Base-by-base conservation (phyloP, 2,329 filamentous ascomycete genomes). In the Neophaeococcomyces mojaviensis region DNA sequence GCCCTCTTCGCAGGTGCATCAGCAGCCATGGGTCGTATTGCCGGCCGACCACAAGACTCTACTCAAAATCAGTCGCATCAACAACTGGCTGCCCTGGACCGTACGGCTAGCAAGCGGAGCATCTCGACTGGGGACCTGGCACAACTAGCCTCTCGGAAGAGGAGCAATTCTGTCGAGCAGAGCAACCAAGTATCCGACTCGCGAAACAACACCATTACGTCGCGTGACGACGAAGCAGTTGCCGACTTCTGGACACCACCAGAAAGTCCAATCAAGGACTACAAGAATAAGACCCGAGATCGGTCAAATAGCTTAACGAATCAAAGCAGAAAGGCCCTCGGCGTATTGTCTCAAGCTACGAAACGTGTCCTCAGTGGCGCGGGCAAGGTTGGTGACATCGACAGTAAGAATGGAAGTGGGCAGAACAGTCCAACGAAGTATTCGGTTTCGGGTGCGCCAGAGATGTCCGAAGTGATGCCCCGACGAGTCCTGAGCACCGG, bases 311-410 rank as follows among this genome's bases (percentile, higher is more conserved):
- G 39, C 30, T 34, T 34, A 6, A 34, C 39, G 15, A 43, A 30
- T 69, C 74, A 1, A 70, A 76, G 0, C 78, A 76, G 42, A 72
- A 81, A 16, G 78, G 77, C 59, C 74, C 81, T 66, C 66, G 76
- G 75, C 19, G 86, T 82, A 80, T 68, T 88, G 9, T 20, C 32
- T 3, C 41, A 44, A 18, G 83, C 83, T 18, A 85, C 79, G 39
- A 73, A 78, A 15, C 74, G 82, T 31, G 81, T 82, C 9, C 77
- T 86, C 33, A 73, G 73, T 4, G 61, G 65, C 38, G 66, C 67
- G 2, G 50, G 43, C 32, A 15, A 49, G 37, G 15, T 55, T 8
- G 51, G 50, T 9, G 35, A 40, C 1, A 48, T 58, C 9, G 53
- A 56, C 37, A 18, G 18, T 6, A 28, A 35, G 16, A 24, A 26